Conservation (phyloP, 2,329 filamentous ascomycete species). For the Hymenoscyphus infarciens region DNA sequence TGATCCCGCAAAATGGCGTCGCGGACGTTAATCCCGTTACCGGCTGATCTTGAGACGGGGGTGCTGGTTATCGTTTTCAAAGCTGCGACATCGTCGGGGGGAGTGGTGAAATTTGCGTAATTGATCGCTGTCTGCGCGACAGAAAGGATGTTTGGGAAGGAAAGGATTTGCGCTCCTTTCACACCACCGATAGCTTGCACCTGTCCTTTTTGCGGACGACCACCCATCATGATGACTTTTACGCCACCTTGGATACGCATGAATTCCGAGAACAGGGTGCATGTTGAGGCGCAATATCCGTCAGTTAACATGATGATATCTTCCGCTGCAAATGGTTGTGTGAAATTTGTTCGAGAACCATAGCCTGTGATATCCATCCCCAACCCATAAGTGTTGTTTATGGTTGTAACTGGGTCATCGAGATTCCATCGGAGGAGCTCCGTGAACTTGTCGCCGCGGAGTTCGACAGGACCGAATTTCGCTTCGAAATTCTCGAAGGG, state of each 20-base stretch:
- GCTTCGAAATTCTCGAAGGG: slow-evolving; percentile 16
- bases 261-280: slow-evolving; percentile 54
- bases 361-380: slow-evolving; percentile 31
- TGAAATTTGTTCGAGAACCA: slow-evolving; percentile 20
- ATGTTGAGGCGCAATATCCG: slow-evolving; percentile 58
- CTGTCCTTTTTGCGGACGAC: slow-evolving; percentile 48
- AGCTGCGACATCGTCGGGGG: slow-evolving; percentile 20
- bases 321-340: slow-evolving; percentile 37
- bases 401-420: slow-evolving; percentile 26
- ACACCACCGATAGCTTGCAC: slow-evolving; percentile 66
- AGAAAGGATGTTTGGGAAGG: slow-evolving; percentile 21
- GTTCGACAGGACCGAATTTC: slow-evolving; percentile 15
- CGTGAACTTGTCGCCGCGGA: slow-evolving; percentile 15
- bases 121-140: slow-evolving; percentile 18
- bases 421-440: slow-evolving; percentile 18
- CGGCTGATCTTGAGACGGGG: slow-evolving; percentile 28
- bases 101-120: not conserved
- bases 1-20: slow-evolving; percentile 37
- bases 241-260: slow-evolving; percentile 51
- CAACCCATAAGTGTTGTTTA: slow-evolving; percentile 10
- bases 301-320: slow-evolving; percentile 46
- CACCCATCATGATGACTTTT: slow-evolving; percentile 56
- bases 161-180: slow-evolving; percentile 48
- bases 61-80: slow-evolving; percentile 20
- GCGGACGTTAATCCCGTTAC: slow-evolving; percentile 41